Base-by-base conservation (phyloP, 306 rosid species). In the Quercus robur region DNA sequence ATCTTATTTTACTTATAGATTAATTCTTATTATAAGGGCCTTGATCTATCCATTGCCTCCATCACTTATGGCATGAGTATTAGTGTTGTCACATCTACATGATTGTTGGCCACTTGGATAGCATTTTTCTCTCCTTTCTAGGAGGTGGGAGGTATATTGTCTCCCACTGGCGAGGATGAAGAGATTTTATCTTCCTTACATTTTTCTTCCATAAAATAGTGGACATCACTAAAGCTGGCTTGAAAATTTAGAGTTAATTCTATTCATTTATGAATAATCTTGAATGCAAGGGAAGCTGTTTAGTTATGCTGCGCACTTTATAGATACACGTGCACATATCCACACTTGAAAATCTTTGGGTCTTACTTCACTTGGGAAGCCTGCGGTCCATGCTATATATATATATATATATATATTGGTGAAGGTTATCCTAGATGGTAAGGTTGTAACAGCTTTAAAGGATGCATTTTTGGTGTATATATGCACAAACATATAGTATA, bases 71-170 rank as follows among this genome's bases (percentile, higher is more conserved):
- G 38, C 15, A 11, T 17, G 51, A 71, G 35, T 44, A 59, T 59
- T 46, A 18, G 19, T 58, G 33, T n/a, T 71, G 46, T 78, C 59
- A 61, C 46, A 71, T 80, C 78, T 80, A 68, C 61, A 54, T 7
- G 69, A 33, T 15, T 82, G 79, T 46, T 62, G 58, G 38, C 52
- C 12, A 70, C 62, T 54, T 74, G 54, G 62, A 56, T 49, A 35
- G 26, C 18, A 10, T 8, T 35, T 68, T 26, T 33, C 10, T 38
- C 17, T 68, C 52, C 26, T 9, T 35, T 35, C 17, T 52, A 58
- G 56, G 73, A 56, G 67, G 59, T 66, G 12, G 74, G 38, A 54
- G 41, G 58, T 75, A 41, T 30, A 62, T 77, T 63, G 21, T 70
- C 26, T 69, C 44, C 76, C 44, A 21, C 74, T 78, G 76, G 20